Evolutionary conservation across 2,329 filamentous ascomycete genomes (phyloP), one percentile per base, ranked within the genome.

Genomic region (Mycogone perniciosa): DNA sequence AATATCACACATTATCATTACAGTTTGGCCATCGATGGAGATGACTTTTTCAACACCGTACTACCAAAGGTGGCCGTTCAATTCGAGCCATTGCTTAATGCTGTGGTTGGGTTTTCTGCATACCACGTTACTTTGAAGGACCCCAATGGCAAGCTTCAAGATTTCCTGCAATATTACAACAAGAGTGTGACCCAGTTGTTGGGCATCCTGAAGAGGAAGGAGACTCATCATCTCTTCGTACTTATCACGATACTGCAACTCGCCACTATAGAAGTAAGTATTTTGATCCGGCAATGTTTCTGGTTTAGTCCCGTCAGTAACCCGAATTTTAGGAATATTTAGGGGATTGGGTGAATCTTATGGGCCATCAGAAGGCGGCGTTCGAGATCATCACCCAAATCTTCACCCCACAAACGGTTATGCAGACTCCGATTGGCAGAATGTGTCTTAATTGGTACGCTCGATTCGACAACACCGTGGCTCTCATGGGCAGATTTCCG

Each of bases 281-380:
- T 34, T 29, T 27, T 7, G n/a, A 30, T 7, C 35, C 37, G 11
- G 30, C 46, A 61, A 51, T 11, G 11, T 1, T 33, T 31, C 35
- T 44, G 49, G n/a, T 13, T 35, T 40, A 31, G 30, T 9, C 11
- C n/a, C 26, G 29, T 31, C 13, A 43, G 26, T 50, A 40, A 44
- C 46, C 20, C n/a, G 31, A 26, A 40, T 7, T 47, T 41, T 61
- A 96, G 89, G 93, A 97, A 70, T 95, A 90, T 61, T 77, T 97
- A 42, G 93, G 93, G 9, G 93, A 99, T 64, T 97, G 90, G 90
- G 82, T 95, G 48, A 96, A 95, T 61, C 75, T 97, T 11, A 85
- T 93, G 69, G 88, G 90, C 26, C 93, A 97, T 65, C 91, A 96
- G 65, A 89, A 86, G 64, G 93, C 92, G 8, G 93, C 93, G 0